Evolutionary conservation across 1,284 basidiomycete genomes (phyloP).

Genomic region (Apiotrichum laibachii): DNA sequence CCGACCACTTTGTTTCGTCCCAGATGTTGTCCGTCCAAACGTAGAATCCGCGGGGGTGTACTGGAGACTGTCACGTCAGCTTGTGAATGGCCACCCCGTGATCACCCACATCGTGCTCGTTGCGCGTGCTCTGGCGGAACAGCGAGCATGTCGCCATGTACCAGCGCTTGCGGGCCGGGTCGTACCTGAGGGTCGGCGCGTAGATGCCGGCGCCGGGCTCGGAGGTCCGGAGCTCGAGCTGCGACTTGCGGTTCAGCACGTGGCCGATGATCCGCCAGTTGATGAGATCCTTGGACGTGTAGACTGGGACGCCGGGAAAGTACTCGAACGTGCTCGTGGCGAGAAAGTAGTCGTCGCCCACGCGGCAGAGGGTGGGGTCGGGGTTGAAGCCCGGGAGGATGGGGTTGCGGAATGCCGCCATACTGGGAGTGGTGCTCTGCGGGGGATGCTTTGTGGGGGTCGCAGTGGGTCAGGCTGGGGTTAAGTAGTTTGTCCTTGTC

Average conservation of each 20-base stretch:
- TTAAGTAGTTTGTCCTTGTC: too few species aligned
- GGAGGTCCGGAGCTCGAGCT: slow-evolving; percentile 27
- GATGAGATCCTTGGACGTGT: slow-evolving; percentile 28
- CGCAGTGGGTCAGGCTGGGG: too few species aligned
- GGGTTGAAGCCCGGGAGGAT: slow-evolving; percentile 31
- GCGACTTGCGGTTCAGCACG: slow-evolving; percentile 25
- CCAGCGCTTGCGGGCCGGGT: slow-evolving; percentile 21
- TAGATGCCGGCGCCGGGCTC: slow-evolving; percentile 27
- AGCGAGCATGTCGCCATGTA: slow-evolving; percentile 24
- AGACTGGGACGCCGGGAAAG: slow-evolving; percentile 36
- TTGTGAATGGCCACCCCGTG: too few species aligned
- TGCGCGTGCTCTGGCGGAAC: neutral
- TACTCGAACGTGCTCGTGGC: slow-evolving; percentile 34
- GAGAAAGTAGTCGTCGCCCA: slow-evolving; percentile 23
- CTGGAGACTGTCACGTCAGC: slow-evolving; percentile 1
- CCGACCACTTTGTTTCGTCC: slow-evolving; percentile 26
- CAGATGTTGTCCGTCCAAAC: slow-evolving; percentile 35
- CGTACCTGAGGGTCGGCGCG: slow-evolving; percentile 30
- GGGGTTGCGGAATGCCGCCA: slow-evolving; percentile 15
- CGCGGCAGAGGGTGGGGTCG: slow-evolving; percentile 24
- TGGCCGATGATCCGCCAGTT: slow-evolving; percentile 36
- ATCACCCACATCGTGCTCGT: neutral
- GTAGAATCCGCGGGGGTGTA: slow-evolving; percentile 24
- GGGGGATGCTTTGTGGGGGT: too few species aligned
- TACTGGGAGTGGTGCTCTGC: too few species aligned